Conservation (phyloP, 306 rosid species). For the Carpinus fangiana region DNA sequence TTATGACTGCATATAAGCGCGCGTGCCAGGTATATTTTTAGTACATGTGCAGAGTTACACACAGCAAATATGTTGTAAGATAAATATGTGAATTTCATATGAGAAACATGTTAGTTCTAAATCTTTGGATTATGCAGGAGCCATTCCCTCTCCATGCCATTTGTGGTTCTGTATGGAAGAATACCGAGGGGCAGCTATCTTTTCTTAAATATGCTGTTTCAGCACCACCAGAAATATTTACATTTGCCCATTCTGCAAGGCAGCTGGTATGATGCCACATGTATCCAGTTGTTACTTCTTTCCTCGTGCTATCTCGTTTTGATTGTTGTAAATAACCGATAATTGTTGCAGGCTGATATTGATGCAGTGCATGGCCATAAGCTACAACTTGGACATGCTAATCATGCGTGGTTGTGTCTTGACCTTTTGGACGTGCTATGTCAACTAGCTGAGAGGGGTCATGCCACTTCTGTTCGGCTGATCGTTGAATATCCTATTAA, state of each 20-base stretch:
- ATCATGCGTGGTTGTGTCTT: conserved; percentile 93
- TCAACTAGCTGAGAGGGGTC: conserved; percentile 92
- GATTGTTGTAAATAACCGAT: conserved; percentile 17
- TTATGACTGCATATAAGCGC: conserved; percentile 72
- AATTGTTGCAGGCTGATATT: conserved; percentile 54
- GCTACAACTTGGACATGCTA: conserved; percentile 76
- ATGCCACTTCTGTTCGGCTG: conserved; percentile 76
- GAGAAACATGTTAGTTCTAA: conserved; percentile 6
- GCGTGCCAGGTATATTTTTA: conserved; percentile 68
- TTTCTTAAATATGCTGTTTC: conserved; percentile 84
- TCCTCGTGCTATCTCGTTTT: neutral
- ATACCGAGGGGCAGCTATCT: conserved; percentile 93
- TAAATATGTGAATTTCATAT: neutral
- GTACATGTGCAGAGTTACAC: conserved; percentile 12
- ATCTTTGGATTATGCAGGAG: conserved; percentile 55
- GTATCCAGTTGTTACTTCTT: conserved; percentile 21
- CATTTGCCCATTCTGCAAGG: conserved; percentile 75
- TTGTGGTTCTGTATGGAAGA: conserved; percentile 95
- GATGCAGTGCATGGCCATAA: conserved; percentile 77
- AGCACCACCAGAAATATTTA: conserved; percentile 80
- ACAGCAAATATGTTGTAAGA: conserved; percentile 1
- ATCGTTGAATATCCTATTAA: conserved; percentile 83
- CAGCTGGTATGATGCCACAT: conserved; percentile 65
- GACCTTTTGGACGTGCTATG: conserved; percentile 81
- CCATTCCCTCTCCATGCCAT: conserved; percentile 93